A percentile compares a stretch with the other conserved stretches of the same genome.
Conservation (phyloP, 2,329 filamentous ascomycete species). For the Colletotrichum limetticola region DNA sequence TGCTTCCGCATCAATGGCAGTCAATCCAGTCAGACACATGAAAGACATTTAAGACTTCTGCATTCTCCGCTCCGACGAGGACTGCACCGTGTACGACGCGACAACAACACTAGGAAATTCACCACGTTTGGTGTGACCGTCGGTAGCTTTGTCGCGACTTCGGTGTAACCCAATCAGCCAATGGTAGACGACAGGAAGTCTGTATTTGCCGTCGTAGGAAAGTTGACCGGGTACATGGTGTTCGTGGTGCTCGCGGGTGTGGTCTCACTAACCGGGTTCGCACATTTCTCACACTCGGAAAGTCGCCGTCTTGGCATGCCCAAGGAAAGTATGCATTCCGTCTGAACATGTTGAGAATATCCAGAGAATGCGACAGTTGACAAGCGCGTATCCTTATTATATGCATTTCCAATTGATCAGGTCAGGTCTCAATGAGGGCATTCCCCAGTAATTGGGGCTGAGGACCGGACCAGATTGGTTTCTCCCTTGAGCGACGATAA, state of each 20-base stretch:
- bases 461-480: too few relatives aligned
- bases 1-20: slow-evolving; percentile 44
- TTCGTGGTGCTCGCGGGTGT: slow-evolving; percentile 42
- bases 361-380: too few relatives aligned
- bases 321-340: too few relatives aligned
- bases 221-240: slow-evolving; percentile 59
- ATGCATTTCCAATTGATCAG: too few relatives aligned
- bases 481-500: too few relatives aligned
- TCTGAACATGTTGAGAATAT: too few relatives aligned
- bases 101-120: slow-evolving; percentile 59
- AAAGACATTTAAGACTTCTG: slow-evolving; percentile 52
- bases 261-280: too few relatives aligned
- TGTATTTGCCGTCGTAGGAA: slow-evolving; percentile 46
- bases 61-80: slow-evolving; percentile 57
- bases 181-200: slow-evolving; percentile 60
- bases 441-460: too few relatives aligned
- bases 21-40: slow-evolving; percentile 47
- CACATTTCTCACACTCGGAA: too few relatives aligned
- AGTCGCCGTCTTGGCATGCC: too few relatives aligned
- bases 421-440: too few relatives aligned
- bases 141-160: slow-evolving; percentile 56
- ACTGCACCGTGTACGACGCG: slow-evolving; percentile 44
- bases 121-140: slow-evolving; percentile 48
- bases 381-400: too few relatives aligned
- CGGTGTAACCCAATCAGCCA: slow-evolving; percentile 53